Percentiles rank a stretch among this genome's conserved stretches.
phyloP scores from a whole-genome alignment of 768 basidiomycete species.

The Trametes cinnabarina region DNA sequence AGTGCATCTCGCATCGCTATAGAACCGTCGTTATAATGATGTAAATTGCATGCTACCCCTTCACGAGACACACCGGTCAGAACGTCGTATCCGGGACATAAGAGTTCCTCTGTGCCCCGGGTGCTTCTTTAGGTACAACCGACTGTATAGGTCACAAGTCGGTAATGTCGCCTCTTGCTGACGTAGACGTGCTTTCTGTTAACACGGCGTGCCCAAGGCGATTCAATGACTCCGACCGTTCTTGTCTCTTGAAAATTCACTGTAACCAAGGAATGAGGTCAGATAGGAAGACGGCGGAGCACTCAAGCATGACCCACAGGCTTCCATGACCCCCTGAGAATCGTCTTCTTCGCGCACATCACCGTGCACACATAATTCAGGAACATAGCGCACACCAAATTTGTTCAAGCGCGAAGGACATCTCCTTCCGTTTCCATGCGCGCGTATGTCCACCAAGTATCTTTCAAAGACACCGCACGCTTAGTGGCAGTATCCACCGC shows the following conservation, averaged over 20 bases:
- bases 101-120: slow-evolving; percentile 7
- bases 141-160: background rate
- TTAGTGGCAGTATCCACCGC: background rate
- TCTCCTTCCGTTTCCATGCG: background rate
- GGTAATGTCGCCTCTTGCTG: background rate
- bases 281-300: too few species aligned
- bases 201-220: background rate
- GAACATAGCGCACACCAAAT: slow-evolving; percentile 1
- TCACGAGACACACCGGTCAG: background rate
- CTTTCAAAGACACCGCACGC: slow-evolving; percentile 8
- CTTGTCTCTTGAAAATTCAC: background rate
- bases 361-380: background rate
- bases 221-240: background rate
- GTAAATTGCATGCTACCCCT: background rate
- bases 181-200: background rate
- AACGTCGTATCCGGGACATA: background rate
- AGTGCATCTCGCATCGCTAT: slow-evolving; percentile 8
- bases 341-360: background rate
- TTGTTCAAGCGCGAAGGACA: background rate
- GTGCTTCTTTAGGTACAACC: background rate
- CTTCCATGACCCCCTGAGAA: too few species aligned
- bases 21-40: background rate
- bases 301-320: too few species aligned
- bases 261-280: background rate
- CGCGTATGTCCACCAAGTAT: background rate